Evolutionary conservation across 2,329 filamentous ascomycete species (phyloP).

Genomic region (Monosporascus sp.): DNA sequence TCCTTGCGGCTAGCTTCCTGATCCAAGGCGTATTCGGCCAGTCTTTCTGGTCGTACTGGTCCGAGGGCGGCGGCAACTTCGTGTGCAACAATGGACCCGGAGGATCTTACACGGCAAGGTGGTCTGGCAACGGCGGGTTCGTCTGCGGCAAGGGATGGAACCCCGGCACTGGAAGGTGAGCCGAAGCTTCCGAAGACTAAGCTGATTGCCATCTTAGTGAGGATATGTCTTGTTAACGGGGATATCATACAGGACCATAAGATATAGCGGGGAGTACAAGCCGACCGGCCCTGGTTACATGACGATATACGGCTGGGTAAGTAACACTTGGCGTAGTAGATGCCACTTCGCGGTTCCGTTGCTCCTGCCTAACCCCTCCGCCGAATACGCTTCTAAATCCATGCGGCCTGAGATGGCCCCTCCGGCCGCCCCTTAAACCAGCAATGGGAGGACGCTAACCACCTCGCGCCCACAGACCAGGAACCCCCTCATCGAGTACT

Average conservation of each 20-base stretch:
- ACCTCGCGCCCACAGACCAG: slow-evolving; percentile 12
- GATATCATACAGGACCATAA: slow-evolving; percentile 21
- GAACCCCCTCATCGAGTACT: slow-evolving; percentile 44
- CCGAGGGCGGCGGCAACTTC: slow-evolving; percentile 34
- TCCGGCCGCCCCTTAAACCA: too few species aligned
- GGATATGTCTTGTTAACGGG: not conserved
- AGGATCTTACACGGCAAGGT: slow-evolving; percentile 37
- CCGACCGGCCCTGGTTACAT: slow-evolving; percentile 40
- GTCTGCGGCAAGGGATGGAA: slow-evolving; percentile 56
- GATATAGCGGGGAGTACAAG: slow-evolving; percentile 30
- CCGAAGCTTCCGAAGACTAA: not conserved
- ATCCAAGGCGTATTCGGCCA: slow-evolving; percentile 19
- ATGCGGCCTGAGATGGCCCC: too few species aligned
- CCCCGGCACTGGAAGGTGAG: slow-evolving; percentile 43
- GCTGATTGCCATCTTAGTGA: not conserved
- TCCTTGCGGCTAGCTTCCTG: slow-evolving; percentile 1
- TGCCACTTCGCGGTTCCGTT: too few species aligned
- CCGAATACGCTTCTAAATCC: too few species aligned
- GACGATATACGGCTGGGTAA: slow-evolving; percentile 48
- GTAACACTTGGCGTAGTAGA: not conserved
- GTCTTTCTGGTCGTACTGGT: slow-evolving; percentile 39
- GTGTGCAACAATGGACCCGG: slow-evolving; percentile 34
- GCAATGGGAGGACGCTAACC: slow-evolving; percentile 33
- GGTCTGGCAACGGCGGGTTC: slow-evolving; percentile 44
- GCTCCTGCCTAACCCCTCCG: too few species aligned